Conservation (phyloP, 306 rosid species). For the Prinsepia uniflora region DNA sequence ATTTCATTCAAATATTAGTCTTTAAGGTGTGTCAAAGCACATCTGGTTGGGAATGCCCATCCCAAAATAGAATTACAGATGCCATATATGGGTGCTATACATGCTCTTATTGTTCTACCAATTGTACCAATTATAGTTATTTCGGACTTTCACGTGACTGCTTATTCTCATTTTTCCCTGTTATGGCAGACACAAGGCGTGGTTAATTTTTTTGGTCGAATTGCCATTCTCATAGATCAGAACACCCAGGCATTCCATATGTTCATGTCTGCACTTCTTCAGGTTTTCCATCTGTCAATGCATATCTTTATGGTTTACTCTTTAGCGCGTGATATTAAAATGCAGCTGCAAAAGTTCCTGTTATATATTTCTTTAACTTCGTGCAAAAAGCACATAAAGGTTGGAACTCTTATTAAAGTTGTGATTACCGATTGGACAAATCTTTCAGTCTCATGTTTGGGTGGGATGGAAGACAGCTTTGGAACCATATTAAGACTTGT, state of each 20-base stretch:
- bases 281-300: conserved; percentile 46
- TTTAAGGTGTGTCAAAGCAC: too few species aligned
- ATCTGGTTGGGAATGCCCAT: too few species aligned
- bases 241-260: conserved; percentile 95
- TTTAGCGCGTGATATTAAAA: neutral
- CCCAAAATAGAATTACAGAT: too few species aligned
- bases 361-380: too few species aligned
- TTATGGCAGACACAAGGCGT: conserved; percentile 79
- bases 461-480: neutral
- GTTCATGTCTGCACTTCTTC: conserved; percentile 96
- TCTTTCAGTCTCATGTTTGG: neutral
- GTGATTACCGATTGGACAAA: neutral
- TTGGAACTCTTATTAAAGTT: neutral
- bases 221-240: conserved; percentile 91
- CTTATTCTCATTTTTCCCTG: conserved; percentile 13
- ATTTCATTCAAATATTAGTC: neutral
- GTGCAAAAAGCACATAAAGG: neutral
- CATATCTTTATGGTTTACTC: neutral
- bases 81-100: too few species aligned
- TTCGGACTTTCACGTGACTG: conserved; percentile 1
- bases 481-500: neutral
- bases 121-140: neutral
- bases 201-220: conserved; percentile 89
- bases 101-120: too few species aligned
- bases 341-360: neutral